Conservation (phyloP, 2,329 filamentous ascomycete genomes). For the Pseudogymnoascus sp. region DNA sequence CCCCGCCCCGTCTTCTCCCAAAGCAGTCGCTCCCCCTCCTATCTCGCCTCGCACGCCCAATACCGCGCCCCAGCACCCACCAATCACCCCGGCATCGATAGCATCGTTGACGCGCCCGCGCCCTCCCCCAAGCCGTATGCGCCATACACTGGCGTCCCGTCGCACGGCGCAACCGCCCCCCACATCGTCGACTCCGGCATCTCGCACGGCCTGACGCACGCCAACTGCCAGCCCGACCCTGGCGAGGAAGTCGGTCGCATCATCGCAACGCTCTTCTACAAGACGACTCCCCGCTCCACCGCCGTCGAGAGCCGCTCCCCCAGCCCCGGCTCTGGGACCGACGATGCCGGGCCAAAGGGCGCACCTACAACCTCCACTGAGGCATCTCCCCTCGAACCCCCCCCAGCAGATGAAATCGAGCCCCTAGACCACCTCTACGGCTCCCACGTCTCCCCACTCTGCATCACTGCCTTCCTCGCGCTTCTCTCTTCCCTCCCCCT, state of each 20-base stretch:
- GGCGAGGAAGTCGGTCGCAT: constrained; percentile 43
- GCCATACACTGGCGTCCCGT: constrained; percentile 52
- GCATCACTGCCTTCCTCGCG: constrained; percentile 57
- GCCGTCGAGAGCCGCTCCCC: constrained; percentile 16
- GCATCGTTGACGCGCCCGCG: constrained; percentile 46
- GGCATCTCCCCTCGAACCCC: constrained; percentile 51
- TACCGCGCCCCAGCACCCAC: constrained; percentile 46
- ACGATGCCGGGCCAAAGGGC: constrained; percentile 31
- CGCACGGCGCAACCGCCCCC: constrained; percentile 44
- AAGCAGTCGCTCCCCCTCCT: constrained; percentile 52
- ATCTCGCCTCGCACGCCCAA: constrained; percentile 54
- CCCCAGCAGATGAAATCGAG: constrained; percentile 44
- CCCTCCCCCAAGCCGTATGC: constrained; percentile 33
- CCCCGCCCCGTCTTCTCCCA: constrained; percentile 22
- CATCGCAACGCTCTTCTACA: constrained; percentile 58
- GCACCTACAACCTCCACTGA: constrained; percentile 50
- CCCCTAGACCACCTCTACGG: constrained; percentile 58
- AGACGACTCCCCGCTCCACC: constrained; percentile 32
- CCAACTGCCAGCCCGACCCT: constrained; percentile 48
- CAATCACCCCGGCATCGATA: constrained; percentile 53
- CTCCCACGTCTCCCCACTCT: constrained; percentile 56
- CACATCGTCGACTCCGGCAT: constrained; percentile 54
- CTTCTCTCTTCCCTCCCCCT: constrained; percentile 56
- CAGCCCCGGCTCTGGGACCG: constrained; percentile 26
- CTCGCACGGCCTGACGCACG: constrained; percentile 53